Evolutionary conservation across 345 rosid species (phyloP).

Genomic region (Sisymbrium altissimum): DNA sequence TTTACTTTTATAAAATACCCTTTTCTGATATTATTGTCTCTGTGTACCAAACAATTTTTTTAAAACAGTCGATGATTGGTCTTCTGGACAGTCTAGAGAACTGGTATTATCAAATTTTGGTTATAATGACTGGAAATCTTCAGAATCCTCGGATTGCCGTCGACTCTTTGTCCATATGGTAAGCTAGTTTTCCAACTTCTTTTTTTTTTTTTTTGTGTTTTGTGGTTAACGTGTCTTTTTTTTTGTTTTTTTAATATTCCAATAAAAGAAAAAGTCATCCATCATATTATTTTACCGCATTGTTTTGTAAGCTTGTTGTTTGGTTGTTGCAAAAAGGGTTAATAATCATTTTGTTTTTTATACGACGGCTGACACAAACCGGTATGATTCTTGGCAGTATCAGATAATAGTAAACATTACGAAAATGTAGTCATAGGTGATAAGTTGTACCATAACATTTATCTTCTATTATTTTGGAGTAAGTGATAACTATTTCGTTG

Average conservation of each 20-base stretch:
- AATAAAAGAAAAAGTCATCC: neutral
- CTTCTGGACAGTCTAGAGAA: constrained; percentile 68
- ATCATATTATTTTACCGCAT: neutral
- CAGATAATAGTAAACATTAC: no score
- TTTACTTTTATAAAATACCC: no score
- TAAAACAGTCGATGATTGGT: neutral
- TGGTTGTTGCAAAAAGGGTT: neutral
- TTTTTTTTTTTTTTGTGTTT: neutral
- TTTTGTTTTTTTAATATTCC: no score
- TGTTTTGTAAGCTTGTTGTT: neutral
- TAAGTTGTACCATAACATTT: no score
- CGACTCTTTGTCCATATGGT: no score
- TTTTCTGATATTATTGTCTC: no score
- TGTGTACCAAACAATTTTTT: neutral
- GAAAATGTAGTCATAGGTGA: no score
- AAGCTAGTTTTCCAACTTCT: neutral
- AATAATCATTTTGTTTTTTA: neutral
- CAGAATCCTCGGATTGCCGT: constrained; percentile 77
- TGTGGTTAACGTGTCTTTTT: no score
- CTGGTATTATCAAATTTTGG: constrained; percentile 78
- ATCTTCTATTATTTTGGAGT: no score
- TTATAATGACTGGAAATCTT: constrained; percentile 85
- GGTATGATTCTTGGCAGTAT: no score
- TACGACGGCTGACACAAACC: no score
- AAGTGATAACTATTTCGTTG: no score